Base-by-base conservation (phyloP, 202 grass and related monocot species). In the Zoysia matrella region DNA sequence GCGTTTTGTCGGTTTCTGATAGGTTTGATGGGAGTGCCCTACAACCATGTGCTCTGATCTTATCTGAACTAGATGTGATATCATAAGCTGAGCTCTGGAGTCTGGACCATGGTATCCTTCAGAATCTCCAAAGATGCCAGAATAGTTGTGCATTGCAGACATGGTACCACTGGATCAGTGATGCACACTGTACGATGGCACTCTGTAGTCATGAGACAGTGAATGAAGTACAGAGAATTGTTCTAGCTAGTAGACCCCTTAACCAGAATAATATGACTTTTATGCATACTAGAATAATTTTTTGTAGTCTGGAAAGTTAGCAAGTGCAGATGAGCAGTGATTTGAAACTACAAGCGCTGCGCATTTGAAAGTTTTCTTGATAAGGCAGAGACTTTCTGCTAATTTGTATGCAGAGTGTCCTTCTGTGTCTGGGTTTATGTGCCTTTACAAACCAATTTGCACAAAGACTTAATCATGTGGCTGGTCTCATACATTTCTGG, bases 21-120 rank as follows among this genome's bases (percentile, higher is more conserved):
- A 51, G 43, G 50, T 76, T 84, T 80, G 47, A 42, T 84, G 55
- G 70, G 75, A 63, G 6, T 83, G 52, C 53, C 73, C 43, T 70
- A 43, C 42, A 10, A 44, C 30, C 76, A 80, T 68, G 67, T 72
- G 75, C 40, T 61, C 65, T 14, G 15, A 22, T 67, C 49, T 67
- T 3, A 65, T 16, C 74, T 45, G 18, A 43, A 63, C 16, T 50
- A 51, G 58, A 6, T 62, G 12, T 1, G 62, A 88, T 83, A 13
- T 69, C 47, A 65, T 9, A 42, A 55, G 22, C 22, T 30, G 0
- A 30, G 22, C 22, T 12, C 11, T 18, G 16, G 65, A 3, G 5
- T 69, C 46, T 52, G 67, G 77, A 51, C 44, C 44, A 44, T 36
- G 18, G 12, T 65, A 65, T 64, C 52, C 30, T 36, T 60, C 43